Percentiles rank a stretch among this genome's conserved stretches.
Evolutionary conservation across 306 rosid genomes (phyloP).

Genomic region (Dalbergia cochinchinensis): DNA sequence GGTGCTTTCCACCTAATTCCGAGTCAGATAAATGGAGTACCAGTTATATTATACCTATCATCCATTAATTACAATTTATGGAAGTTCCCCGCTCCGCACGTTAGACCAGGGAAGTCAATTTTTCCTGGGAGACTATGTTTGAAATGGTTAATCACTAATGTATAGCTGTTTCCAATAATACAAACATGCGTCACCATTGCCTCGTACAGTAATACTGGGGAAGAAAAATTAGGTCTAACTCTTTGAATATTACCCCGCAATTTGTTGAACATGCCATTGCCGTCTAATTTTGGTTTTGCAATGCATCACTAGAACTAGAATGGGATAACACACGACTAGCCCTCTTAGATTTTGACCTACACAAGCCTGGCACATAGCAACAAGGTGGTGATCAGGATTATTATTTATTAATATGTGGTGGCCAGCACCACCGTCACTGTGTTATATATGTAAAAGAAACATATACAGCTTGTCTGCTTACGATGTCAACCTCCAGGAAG

Average conservation of each 20-base stretch:
- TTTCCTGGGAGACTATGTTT: background rate
- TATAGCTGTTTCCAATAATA: background rate
- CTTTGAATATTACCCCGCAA: background rate
- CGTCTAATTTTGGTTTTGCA: background rate
- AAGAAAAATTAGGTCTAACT: background rate
- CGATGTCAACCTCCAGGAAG: slow-evolving; percentile 21
- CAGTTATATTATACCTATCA: background rate
- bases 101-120: background rate
- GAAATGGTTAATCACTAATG: background rate
- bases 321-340: background rate
- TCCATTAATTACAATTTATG: background rate
- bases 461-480: slow-evolving; percentile 17
- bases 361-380: background rate
- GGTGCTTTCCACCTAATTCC: background rate
- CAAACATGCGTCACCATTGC: background rate
- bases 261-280: background rate
- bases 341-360: slow-evolving; percentile 30
- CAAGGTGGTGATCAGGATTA: slow-evolving; percentile 8
- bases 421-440: slow-evolving; percentile 1
- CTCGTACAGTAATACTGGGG: background rate
- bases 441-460: slow-evolving; percentile 1
- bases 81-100: slow-evolving; percentile 21
- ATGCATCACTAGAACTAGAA: slow-evolving; percentile 10
- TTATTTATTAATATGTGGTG: background rate
- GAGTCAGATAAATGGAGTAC: background rate